These are phyloP conservation scores for Pythium myriotylum DNA, from an alignment of 352 stramenopile genomes.

Conservation along the genomic window DNA sequence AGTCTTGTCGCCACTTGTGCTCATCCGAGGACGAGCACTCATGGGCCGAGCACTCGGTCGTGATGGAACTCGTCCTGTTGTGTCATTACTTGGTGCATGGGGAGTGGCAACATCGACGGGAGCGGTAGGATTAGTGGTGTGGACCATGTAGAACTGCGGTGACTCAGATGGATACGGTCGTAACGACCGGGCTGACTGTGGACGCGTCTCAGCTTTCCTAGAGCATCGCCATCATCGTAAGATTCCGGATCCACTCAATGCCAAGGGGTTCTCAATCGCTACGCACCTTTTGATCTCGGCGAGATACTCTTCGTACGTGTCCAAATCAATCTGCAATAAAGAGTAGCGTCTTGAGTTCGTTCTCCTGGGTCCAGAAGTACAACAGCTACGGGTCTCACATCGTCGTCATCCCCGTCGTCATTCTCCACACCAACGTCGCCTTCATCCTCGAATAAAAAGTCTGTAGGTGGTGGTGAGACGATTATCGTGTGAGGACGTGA, in stretches of 20 bases:
- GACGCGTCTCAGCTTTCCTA: conserved; percentile 43
- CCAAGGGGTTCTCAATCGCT: too few species aligned
- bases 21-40: conserved; percentile 46
- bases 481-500: conserved; percentile 2
- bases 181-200: conserved; percentile 39
- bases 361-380: too few species aligned
- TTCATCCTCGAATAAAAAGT: not conserved
- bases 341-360: too few species aligned
- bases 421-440: conserved; percentile 3
- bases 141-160: conserved; percentile 59
- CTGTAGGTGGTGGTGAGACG: not conserved
- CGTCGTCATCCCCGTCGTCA: conserved; percentile 18
- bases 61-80: not conserved
- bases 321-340: conserved; percentile 50
- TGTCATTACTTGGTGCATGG: not conserved
- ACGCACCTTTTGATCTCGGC: conserved; percentile 49
- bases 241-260: too few species aligned
- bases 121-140: conserved; percentile 37
- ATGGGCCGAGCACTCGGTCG: conserved; percentile 32
- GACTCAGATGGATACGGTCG: conserved; percentile 49
- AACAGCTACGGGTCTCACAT: too few species aligned
- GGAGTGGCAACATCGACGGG: conserved; percentile 12
- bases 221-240: not conserved
- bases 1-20: not conserved
- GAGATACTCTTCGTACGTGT: conserved; percentile 65